These are phyloP conservation scores for Daldinia bambusicola DNA, from an alignment of 495 filamentous ascomycete species.

Conservation along the genomic window DNA sequence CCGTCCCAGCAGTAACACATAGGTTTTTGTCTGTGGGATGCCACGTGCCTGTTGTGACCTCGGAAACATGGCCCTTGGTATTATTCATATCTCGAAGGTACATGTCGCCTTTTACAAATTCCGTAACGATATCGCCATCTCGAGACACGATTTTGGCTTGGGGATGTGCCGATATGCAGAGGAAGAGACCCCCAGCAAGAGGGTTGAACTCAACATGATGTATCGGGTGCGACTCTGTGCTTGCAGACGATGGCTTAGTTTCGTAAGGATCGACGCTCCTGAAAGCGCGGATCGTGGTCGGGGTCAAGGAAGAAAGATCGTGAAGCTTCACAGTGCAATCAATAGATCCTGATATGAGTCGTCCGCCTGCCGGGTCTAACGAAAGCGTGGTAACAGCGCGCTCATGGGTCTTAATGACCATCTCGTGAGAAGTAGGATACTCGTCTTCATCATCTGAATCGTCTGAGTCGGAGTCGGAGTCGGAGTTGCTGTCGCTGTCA, in stretches of 20 bases:
- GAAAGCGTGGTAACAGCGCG: conserved; percentile 84
- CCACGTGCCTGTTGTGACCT: conserved; percentile 88
- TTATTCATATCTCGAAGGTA: conserved; percentile 96
- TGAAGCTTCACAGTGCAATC: conserved; percentile 93
- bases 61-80: conserved; percentile 94
- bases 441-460: conserved; percentile 83
- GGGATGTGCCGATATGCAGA: conserved; percentile 85
- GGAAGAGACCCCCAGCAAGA: conserved; percentile 78
- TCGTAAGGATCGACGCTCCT: conserved; percentile 88
- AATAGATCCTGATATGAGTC: conserved; percentile 86
- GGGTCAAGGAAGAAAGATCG: conserved; percentile 95
- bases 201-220: conserved; percentile 89
- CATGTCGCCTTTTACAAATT: conserved; percentile 98
- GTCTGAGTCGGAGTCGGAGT: conserved; percentile 64
- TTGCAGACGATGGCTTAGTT: conserved; percentile 72
- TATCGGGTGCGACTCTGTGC: conserved; percentile 85
- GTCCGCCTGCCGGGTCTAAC: conserved; percentile 83
- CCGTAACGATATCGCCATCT: conserved; percentile 83
- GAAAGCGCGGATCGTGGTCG: conserved; percentile 92
- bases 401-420: conserved; percentile 91
- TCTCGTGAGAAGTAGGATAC: conserved; percentile 92
- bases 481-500: conserved; percentile 63
- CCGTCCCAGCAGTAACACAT: conserved; percentile 89
- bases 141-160: conserved; percentile 90
- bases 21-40: conserved; percentile 82